Base-by-base conservation (phyloP, 2,329 filamentous ascomycete genomes). In the Exutisphaerella laricina region DNA sequence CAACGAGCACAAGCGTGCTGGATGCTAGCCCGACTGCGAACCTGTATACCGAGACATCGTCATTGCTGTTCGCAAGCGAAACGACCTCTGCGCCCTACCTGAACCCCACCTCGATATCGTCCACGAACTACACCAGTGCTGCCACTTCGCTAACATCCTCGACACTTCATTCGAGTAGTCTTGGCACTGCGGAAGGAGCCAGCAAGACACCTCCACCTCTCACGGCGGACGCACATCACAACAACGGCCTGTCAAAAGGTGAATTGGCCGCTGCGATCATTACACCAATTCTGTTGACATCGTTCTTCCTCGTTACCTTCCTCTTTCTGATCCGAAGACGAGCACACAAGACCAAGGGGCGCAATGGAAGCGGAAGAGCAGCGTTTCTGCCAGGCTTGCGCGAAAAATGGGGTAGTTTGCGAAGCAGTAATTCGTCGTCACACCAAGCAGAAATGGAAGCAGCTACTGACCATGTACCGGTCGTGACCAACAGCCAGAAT, bases 191-290 rank as follows among this genome's bases (percentile, higher is more conserved):
- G 23, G 31, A 32, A 25, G 25, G 18, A 16, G 21, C 38, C 29
- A 45, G 21, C 20, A 23, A 34, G 23, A 39, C 38, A 31, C 20
- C 31, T n/a, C 12, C 20, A 10, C 17, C 25, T 4, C 7, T 32
- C 5, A 14, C 29, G 10, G 10, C 31, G 22, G 32, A 44, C 4
- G 17, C 32, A n/a, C 35, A 45, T 23, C 17, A 51, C 33, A 13
- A 41, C 21, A 26, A 45, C 28, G 46, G 47, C n/a, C 39, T 57
- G 5, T 55, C 55, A 7, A 28, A 32, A 16, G 54, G 52, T 17
- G 49, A 49, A 16, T 39, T 57, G 3, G 50, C 53, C 4, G 56
- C 54, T 8, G 54, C 54, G 3, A 48, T 58, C 10, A 40, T 50
- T 2, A 42, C 55, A 12, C 56, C 56, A 5, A 46, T 56, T 28